Conservation (phyloP, 495 filamentous ascomycete genomes). For the Aspergillus wentii region DNA sequence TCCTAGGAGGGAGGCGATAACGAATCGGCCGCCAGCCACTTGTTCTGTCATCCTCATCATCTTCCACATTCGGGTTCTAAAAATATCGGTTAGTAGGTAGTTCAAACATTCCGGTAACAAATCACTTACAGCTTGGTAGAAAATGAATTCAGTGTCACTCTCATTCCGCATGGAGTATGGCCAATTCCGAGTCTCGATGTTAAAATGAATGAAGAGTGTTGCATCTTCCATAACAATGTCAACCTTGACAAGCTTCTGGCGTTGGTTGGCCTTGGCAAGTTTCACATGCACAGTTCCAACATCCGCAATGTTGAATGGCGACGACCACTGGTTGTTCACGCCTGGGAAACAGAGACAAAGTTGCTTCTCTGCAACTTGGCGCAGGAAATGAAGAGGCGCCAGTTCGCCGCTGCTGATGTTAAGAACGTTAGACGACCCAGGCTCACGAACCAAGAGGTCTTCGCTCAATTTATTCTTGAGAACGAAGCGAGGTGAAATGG, state of each 20-base stretch:
- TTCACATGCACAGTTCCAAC: conserved; percentile 90
- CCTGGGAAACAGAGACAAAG: conserved; percentile 91
- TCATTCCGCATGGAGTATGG: conserved; percentile 98
- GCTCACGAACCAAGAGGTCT: conserved; percentile 83
- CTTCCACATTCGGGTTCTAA: conserved; percentile 66
- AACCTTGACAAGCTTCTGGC: conserved; percentile 80
- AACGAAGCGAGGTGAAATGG: conserved; percentile 88
- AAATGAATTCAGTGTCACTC: conserved; percentile 91
- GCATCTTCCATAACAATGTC: conserved; percentile 88
- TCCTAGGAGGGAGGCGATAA: conserved; percentile 89
- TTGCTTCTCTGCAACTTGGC: conserved; percentile 74
- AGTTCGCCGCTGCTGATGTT: conserved; percentile 70
- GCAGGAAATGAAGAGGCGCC: conserved; percentile 81
- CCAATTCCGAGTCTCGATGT: conserved; percentile 88
- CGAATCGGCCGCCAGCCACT: conserved; percentile 85
- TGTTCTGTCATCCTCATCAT: conserved; percentile 69
- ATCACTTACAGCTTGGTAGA: conserved; percentile 64
- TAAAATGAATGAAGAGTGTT: conserved; percentile 89
- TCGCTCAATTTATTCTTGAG: conserved; percentile 89
- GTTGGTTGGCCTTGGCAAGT: conserved; percentile 81
- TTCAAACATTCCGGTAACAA: conserved; percentile 38
- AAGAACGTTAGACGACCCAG: conserved; percentile 77
- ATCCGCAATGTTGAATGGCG: conserved; percentile 94
- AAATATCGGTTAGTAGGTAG: background rate
- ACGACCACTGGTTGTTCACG: conserved; percentile 96